Evolutionary conservation across 2,329 filamentous ascomycete species (phyloP), one percentile per base, ranked within the genome.

Genomic region (Cladorrhinum sp.): DNA sequence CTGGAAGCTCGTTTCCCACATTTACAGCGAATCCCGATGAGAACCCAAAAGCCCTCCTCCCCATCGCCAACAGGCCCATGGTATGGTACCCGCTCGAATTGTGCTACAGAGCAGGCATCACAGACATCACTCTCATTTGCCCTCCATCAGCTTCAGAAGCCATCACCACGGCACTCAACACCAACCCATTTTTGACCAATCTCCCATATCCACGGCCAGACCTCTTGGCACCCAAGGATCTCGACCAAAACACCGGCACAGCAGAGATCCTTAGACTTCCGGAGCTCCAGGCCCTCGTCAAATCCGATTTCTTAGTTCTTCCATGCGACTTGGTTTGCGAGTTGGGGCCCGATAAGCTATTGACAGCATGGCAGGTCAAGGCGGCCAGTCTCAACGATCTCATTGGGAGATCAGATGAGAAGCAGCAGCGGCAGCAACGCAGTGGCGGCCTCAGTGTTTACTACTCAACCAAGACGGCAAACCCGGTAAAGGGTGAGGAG

Each of bases 291-390:
- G 80, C 81, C n/a, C 81, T 86, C 7, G 85, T 99, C 68, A 92
- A 85, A 57, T 86, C 87, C 12, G 92, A 99, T 75, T 98, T 99
- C 70, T 78, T 97, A 24, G 85, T 98, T 2, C 79, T 99, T 3
- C 93, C 95, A 0, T 99, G 95, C 74, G 95, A 99, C 73, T 80
- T 99, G 6, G 87, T 99, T 41, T 97, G 92, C 72, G 93, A 96
- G 70, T 79, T 98, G 16, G 88, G 90, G 2, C 93, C 92, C 12
- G 89, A 92, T 68, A 85, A 88, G 64, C 80, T 98, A 22, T 77
- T 96, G 2, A 92, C 97, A 73, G 86, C 93, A 62, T 99, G 95
- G 92, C 93, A 97, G 89, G 85, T 93, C 27, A 86, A 90, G 67
- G 85, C 92, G 54, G 88, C 86, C 16, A 90, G 88, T 38, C 79